phyloP scores from a whole-genome alignment of 352 stramenopile species.

The Elongisporangium undulatum region DNA sequence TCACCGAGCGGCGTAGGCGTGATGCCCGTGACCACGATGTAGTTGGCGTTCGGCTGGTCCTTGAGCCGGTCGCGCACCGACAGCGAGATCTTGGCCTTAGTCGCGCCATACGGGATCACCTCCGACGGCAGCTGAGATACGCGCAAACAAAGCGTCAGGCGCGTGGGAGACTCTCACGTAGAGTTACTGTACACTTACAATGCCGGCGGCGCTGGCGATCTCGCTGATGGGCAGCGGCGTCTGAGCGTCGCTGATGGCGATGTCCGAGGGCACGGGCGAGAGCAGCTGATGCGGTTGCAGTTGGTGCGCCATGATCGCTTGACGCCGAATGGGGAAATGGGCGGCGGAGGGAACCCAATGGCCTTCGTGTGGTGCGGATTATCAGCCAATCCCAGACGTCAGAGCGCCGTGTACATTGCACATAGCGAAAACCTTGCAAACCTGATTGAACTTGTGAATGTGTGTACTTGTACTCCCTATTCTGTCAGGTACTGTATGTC shows the following conservation, averaged over 20 bases:
- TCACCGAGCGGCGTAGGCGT: constrained; percentile 97
- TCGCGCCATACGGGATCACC: constrained; percentile 84
- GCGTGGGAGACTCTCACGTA: not conserved
- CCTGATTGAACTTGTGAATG: not conserved
- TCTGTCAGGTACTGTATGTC: not conserved
- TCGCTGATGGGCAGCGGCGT: constrained; percentile 60
- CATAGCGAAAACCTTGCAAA: not conserved
- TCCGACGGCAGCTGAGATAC: constrained; percentile 57
- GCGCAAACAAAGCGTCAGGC: constrained; percentile 9
- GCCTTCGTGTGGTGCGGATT: not conserved
- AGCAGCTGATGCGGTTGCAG: constrained; percentile 59
- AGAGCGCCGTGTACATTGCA: not conserved
- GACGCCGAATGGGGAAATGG: constrained; percentile 1
- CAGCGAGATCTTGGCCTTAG: constrained; percentile 93
- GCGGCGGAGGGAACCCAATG: not conserved
- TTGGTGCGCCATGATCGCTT: constrained; percentile 33
- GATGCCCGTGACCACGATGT: constrained; percentile 97
- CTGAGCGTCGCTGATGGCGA: constrained; percentile 77
- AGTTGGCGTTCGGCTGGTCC: constrained; percentile 91
- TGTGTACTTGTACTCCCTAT: not conserved
- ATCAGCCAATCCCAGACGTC: not conserved
- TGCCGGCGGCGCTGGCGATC: constrained; percentile 55
- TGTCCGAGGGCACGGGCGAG: constrained; percentile 72
- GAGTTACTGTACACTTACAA: constrained; percentile 35
- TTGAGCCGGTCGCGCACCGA: constrained; percentile 86